Evolutionary conservation across 495 filamentous ascomycete species (phyloP).

Genomic region (Aspergillus asperescens): DNA sequence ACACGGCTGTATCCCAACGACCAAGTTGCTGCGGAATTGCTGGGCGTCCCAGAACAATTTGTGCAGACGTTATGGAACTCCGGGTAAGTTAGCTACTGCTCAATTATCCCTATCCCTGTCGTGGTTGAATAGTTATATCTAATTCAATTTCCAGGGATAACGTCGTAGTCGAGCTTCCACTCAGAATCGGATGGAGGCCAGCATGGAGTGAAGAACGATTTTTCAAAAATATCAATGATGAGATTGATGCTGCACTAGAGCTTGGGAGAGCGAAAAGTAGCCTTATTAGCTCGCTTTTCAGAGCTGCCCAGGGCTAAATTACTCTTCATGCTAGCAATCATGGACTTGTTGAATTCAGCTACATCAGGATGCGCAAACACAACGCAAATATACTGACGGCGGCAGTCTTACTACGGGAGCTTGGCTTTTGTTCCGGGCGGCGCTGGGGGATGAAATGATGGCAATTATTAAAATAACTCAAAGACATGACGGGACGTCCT

Average conservation of each 20-base stretch:
- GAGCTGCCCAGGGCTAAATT: background rate
- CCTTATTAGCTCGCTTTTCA: background rate
- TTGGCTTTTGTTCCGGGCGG: too few species aligned
- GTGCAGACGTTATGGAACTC: slow-evolving; percentile 1
- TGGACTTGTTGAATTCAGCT: too few species aligned
- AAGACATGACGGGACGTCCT: too few species aligned
- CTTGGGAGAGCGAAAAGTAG: slow-evolving; percentile 1
- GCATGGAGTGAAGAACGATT: background rate
- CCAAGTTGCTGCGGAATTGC: background rate
- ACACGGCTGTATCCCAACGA: background rate
- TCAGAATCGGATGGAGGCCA: background rate
- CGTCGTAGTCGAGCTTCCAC: background rate
- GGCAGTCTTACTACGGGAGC: too few species aligned
- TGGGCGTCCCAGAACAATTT: background rate
- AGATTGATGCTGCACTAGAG: background rate
- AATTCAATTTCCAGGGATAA: background rate
- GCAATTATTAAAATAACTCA: too few species aligned
- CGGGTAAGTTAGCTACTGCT: background rate
- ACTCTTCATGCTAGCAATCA: background rate
- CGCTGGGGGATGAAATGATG: too few species aligned
- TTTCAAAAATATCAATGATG: background rate
- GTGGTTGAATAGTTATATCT: background rate
- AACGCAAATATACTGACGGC: too few species aligned
- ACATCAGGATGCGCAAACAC: too few species aligned
- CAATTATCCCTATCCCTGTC: background rate